A percentile compares a stretch with the other conserved stretches of the same genome.
Conservation (phyloP, 2,329 filamentous ascomycete genomes). For the Pseudogymnoascus sp. region DNA sequence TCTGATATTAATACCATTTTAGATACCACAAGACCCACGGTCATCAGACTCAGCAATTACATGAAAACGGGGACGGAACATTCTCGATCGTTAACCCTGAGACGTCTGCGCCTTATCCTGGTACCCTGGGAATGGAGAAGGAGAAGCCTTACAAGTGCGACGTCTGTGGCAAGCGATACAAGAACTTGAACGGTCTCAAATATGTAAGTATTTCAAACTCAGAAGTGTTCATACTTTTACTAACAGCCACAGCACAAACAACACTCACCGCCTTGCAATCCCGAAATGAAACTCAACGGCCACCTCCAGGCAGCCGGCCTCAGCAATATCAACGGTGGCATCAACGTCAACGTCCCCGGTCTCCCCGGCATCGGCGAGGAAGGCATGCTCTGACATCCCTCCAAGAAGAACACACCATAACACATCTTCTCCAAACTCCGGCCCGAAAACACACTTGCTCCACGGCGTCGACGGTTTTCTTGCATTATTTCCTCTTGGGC, state of each 20-base stretch:
- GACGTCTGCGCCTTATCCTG: slow-evolving; percentile 87
- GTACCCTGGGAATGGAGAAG: slow-evolving; percentile 98
- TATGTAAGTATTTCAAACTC: slow-evolving; percentile 51
- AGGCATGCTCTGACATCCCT: slow-evolving; percentile 32
- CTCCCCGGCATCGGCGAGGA: slow-evolving; percentile 50
- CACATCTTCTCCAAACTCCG: background rate
- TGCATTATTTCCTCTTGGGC: background rate
- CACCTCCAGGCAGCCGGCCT: slow-evolving; percentile 28
- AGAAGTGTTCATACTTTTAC: slow-evolving; percentile 14
- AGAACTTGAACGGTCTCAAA: slow-evolving; percentile 97
- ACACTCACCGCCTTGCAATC: slow-evolving; percentile 83
- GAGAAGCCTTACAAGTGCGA: slow-evolving; percentile 98
- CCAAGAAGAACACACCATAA: slow-evolving; percentile 5
- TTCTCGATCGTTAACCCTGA: slow-evolving; percentile 98
- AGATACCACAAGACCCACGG: slow-evolving; percentile 75
- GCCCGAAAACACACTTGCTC: background rate
- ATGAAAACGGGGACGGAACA: slow-evolving; percentile 93
- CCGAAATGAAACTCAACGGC: slow-evolving; percentile 55
- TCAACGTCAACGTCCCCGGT: slow-evolving; percentile 31
- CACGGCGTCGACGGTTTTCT: background rate
- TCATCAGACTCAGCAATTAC: slow-evolving; percentile 91
- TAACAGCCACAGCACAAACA: slow-evolving; percentile 56
- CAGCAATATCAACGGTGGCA: slow-evolving; percentile 31
- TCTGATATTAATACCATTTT: slow-evolving; percentile 16
- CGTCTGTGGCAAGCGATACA: slow-evolving; percentile 95